phyloP scores from a whole-genome alignment of 768 basidiomycete species.

The Suillus hirtellus region DNA sequence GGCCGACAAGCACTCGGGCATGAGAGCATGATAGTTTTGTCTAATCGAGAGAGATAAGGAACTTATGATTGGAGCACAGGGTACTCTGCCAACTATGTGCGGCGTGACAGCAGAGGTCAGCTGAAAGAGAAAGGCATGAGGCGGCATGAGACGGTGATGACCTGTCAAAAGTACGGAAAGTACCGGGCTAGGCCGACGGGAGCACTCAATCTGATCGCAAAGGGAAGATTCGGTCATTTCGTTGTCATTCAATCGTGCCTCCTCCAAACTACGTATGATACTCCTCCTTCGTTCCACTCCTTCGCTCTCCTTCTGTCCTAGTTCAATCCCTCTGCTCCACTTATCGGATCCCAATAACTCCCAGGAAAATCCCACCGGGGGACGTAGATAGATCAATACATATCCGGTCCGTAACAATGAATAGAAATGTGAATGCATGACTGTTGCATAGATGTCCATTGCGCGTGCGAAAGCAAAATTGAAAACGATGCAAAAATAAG shows the following conservation, averaged over 20 bases:
- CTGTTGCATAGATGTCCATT: conserved; percentile 25
- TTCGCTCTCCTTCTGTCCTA: conserved; percentile 17
- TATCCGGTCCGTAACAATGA: conserved; percentile 21
- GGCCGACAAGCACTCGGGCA: not conserved
- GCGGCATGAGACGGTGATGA: not conserved
- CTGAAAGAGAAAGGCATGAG: conserved; percentile 1
- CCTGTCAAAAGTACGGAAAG: not conserved
- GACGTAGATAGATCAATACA: conserved; percentile 32
- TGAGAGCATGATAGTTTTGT: not conserved
- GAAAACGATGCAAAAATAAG: conserved; percentile 26
- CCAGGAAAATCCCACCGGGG: conserved; percentile 25
- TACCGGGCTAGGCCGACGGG: not conserved
- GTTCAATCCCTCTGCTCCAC: conserved; percentile 10
- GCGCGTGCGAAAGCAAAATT: conserved; percentile 19
- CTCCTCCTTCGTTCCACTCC: conserved; percentile 24
- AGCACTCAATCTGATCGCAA: not conserved
- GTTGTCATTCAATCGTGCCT: conserved; percentile 43
- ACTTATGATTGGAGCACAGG: no score
- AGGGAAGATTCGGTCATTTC: conserved; percentile 18
- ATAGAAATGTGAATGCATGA: conserved; percentile 28
- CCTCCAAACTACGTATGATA: conserved; percentile 29
- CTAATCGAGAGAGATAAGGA: not conserved
- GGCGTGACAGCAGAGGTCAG: not conserved
- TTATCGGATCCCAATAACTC: conserved; percentile 6
- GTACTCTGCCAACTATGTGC: not conserved